A percentile compares a stretch with the other conserved stretches of the same genome.
Conservation (phyloP, 2,329 filamentous ascomycete genomes). For the Pseudofabraea citricarpa region DNA sequence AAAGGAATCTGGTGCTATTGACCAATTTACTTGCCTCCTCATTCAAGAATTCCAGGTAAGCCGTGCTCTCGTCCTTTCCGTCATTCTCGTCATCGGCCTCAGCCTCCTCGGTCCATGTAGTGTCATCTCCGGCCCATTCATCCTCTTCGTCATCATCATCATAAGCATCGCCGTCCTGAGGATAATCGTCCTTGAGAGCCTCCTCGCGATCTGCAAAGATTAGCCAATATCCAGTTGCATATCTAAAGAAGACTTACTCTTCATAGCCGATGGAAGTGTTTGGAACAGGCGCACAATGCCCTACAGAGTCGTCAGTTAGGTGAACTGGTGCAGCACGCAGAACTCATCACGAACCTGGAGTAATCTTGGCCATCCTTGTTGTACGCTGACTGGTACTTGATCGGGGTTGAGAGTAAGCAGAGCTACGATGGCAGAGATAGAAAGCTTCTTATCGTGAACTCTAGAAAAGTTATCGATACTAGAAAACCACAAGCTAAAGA, state of each 20-base stretch:
- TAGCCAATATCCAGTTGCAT: conserved; percentile 12
- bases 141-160: conserved; percentile 70
- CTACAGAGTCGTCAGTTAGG: conserved; percentile 17
- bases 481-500: conserved; percentile 97
- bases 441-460: conserved; percentile 98
- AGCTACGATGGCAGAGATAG: conserved; percentile 86
- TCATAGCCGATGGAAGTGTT: conserved; percentile 79
- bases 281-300: conserved; percentile 90
- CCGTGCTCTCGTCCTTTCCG: conserved; percentile 82
- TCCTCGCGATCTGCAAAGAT: conserved; percentile 73
- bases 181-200: conserved; percentile 82
- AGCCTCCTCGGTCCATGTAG: conserved; percentile 68
- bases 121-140: conserved; percentile 75
- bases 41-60: conserved; percentile 93
- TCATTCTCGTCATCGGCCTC: conserved; percentile 53
- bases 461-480: conserved; percentile 90
- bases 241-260: conserved; percentile 52
- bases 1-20: neutral
- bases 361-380: conserved; percentile 90
- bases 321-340: no score
- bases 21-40: conserved; percentile 60
- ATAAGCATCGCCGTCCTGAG: conserved; percentile 55
- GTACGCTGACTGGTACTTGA: conserved; percentile 86
- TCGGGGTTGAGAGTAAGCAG: conserved; percentile 75
- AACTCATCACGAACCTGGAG: conserved; percentile 50